These are phyloP conservation scores for Hyaloscypha hepaticicola DNA, from an alignment of 495 filamentous ascomycete genomes.

Conservation along the genomic window DNA sequence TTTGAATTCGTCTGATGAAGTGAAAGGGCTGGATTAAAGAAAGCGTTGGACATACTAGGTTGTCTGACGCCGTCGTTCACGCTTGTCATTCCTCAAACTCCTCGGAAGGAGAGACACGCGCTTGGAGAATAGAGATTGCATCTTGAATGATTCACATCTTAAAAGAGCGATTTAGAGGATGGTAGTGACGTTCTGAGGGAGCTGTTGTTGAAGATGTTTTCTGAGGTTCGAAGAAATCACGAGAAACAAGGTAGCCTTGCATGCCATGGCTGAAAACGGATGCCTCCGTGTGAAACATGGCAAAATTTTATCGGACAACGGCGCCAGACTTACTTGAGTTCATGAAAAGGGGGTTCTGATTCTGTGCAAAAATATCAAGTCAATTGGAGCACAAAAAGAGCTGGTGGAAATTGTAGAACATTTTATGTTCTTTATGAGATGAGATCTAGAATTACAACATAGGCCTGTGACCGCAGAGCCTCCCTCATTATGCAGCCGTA, in stretches of 20 bases:
- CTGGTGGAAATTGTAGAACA: background rate
- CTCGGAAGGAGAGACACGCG: conserved; percentile 24
- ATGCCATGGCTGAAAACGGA: conserved; percentile 10
- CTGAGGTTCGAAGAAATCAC: conserved; percentile 6
- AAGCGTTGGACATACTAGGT: conserved; percentile 13
- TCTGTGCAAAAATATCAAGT: background rate
- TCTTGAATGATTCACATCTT: background rate
- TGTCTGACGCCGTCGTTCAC: conserved; percentile 16
- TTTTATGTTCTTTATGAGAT: conserved; percentile 22
- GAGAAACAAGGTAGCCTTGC: conserved; percentile 13
- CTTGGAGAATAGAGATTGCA: conserved; percentile 18
- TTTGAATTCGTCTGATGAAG: too few relatives aligned
- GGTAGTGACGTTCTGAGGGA: background rate
- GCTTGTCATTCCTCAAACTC: conserved; percentile 10
- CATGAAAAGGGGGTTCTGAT: background rate
- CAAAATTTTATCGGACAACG: background rate
- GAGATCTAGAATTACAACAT: conserved; percentile 35
- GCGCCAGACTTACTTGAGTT: background rate
- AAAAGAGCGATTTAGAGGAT: too few relatives aligned
- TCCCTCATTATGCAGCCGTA: conserved; percentile 22
- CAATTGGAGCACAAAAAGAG: background rate
- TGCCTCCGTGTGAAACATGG: conserved; percentile 8
- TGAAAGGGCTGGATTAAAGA: too few relatives aligned
- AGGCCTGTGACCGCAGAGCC: conserved; percentile 21
- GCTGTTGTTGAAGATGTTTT: conserved; percentile 10